phyloP scores from a whole-genome alignment of 495 filamentous ascomycete genomes.

The Sporormia fimetaria region DNA sequence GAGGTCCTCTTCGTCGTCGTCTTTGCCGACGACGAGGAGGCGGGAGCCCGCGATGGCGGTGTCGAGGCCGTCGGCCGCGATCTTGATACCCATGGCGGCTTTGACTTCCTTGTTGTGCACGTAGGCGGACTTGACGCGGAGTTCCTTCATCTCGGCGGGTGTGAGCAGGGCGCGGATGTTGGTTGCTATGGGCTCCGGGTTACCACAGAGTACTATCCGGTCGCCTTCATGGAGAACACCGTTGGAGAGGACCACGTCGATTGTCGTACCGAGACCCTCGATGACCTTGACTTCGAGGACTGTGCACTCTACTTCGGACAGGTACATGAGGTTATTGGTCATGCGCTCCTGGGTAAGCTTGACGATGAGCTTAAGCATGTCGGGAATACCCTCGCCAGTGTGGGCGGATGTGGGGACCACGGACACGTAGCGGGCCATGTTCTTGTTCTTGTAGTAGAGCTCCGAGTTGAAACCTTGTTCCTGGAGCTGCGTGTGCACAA shows the following conservation, averaged over 20 bases:
- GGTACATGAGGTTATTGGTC: constrained; percentile 95
- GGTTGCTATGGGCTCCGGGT: constrained; percentile 85
- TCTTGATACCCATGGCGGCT: constrained; percentile 96
- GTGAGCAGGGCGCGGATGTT: constrained; percentile 96
- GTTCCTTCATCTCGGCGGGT: constrained; percentile 84
- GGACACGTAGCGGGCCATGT: constrained; percentile 83
- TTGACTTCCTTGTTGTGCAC: constrained; percentile 99
- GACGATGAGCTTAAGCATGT: constrained; percentile 94
- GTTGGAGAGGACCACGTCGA: constrained; percentile 94
- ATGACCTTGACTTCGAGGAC: constrained; percentile 99
- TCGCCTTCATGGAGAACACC: constrained; percentile 93
- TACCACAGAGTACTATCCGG: constrained; percentile 86
- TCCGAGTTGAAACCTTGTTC: constrained; percentile 98
- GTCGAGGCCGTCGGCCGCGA: constrained; percentile 91
- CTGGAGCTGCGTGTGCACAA: constrained; percentile 85
- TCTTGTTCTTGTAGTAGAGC: constrained; percentile 95
- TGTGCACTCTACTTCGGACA: constrained; percentile 93
- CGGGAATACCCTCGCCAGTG: constrained; percentile 96
- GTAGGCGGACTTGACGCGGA: constrained; percentile 86
- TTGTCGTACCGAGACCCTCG: constrained; percentile 96
- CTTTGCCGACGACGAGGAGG: constrained; percentile 81
- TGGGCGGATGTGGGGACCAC: constrained; percentile 94
- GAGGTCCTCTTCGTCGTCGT: constrained; percentile 93
- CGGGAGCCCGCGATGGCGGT: constrained; percentile 94
- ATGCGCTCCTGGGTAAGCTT: constrained; percentile 92